Percentiles rank a stretch among this genome's conserved stretches.
These are phyloP conservation scores for Agapanthus africanus DNA, from an alignment of 106 monocot species.

Conservation along the genomic window DNA sequence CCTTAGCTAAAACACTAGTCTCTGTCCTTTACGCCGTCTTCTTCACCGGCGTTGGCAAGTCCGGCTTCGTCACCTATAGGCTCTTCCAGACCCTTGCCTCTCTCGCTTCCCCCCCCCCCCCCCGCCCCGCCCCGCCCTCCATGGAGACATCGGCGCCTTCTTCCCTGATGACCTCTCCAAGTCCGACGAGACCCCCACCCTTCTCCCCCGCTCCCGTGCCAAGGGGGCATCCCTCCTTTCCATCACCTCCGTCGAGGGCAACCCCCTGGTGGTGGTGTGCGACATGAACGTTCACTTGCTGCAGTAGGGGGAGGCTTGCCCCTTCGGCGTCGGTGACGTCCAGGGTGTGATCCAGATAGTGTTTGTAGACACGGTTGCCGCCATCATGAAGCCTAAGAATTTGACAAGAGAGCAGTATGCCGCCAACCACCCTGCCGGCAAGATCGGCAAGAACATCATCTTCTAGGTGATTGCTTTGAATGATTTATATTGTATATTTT, in stretches of 20 bases:
- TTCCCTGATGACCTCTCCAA: conserved; percentile 64
- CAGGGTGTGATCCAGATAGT: conserved; percentile 70
- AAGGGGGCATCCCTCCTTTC: conserved; percentile 64
- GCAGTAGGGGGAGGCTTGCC: conserved; percentile 63
- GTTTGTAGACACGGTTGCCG: conserved; percentile 70
- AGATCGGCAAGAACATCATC: too few species aligned
- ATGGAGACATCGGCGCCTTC: conserved; percentile 78
- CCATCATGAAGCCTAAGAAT: conserved; percentile 46
- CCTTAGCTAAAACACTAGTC: conserved; percentile 51
- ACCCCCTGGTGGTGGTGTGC: conserved; percentile 45
- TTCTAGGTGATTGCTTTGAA: too few species aligned
- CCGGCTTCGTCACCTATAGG: conserved; percentile 71
- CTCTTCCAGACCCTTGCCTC: conserved; percentile 70
- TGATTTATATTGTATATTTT: too few species aligned
- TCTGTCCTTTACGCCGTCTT: conserved; percentile 53
- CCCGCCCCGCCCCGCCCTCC: conserved; percentile 71
- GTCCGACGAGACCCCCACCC: conserved; percentile 61
- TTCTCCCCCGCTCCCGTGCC: conserved; percentile 64
- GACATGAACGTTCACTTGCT: conserved; percentile 71
- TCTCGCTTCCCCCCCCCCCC: conserved; percentile 50
- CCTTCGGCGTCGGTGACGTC: conserved; percentile 81
- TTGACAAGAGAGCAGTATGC: conserved; percentile 68
- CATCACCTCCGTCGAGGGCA: conserved; percentile 43
- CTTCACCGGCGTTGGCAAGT: conserved; percentile 85
- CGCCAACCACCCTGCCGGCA: too few species aligned